phyloP scores from a whole-genome alignment of 2,329 filamentous ascomycete genomes.

The Biscogniauxia marginata region DNA sequence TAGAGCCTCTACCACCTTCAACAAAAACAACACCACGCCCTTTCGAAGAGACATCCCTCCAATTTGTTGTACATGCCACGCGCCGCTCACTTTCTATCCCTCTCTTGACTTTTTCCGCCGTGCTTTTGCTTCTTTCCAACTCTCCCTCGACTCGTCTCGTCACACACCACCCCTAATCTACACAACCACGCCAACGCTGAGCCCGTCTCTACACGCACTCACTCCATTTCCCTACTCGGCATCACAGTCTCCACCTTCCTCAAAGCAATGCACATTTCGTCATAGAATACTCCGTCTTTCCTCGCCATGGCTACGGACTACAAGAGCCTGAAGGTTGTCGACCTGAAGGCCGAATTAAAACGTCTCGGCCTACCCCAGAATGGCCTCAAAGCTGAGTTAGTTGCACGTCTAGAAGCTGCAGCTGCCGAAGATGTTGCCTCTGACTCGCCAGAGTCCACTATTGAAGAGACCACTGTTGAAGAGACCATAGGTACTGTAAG shows the following conservation, averaged over 20 bases:
- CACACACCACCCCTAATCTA: neutral
- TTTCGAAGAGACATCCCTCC: neutral
- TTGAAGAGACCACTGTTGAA: conserved; percentile 17
- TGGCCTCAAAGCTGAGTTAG: conserved; percentile 70
- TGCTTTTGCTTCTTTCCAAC: too few species aligned
- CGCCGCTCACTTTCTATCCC: neutral
- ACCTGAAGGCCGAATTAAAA: conserved; percentile 74
- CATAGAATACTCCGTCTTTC: conserved; percentile 5
- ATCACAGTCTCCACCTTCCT: neutral
- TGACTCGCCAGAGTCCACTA: conserved; percentile 12
- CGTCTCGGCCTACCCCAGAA: conserved; percentile 65
- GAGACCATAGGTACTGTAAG: conserved; percentile 12
- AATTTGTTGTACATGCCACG: neutral
- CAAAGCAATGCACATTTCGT: conserved; percentile 19
- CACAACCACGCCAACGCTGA: neutral
- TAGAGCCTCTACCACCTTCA: neutral
- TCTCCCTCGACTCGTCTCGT: neutral
- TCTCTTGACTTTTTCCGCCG: neutral
- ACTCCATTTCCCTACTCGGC: neutral
- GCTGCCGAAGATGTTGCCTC: conserved; percentile 21
- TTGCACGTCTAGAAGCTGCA: conserved; percentile 58
- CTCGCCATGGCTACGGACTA: conserved; percentile 48
- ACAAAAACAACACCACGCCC: neutral
- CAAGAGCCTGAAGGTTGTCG: conserved; percentile 66
- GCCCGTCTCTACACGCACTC: neutral